These are phyloP conservation scores for Mortierella sp. DNA, from an alignment of 371 early-diverging fungal genomes.

Conservation along the genomic window DNA sequence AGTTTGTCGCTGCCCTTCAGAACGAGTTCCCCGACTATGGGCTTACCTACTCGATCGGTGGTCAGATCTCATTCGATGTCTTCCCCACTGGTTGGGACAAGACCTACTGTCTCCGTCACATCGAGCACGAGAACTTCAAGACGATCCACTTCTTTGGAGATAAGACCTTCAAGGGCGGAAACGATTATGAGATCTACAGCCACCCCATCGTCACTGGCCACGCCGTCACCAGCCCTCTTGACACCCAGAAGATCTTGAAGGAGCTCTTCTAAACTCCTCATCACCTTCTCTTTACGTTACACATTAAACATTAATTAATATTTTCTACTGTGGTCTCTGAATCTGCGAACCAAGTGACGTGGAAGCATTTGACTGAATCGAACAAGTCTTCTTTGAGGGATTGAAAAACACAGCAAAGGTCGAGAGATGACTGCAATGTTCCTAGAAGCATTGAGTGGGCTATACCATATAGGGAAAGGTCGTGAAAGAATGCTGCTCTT, in stretches of 20 bases:
- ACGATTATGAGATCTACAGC: slow-evolving; percentile 98
- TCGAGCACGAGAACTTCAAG: slow-evolving; percentile 91
- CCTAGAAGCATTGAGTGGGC: too few relatives aligned
- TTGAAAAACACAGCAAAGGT: too few relatives aligned
- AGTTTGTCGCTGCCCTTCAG: slow-evolving; percentile 90
- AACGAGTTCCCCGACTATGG: slow-evolving; percentile 90
- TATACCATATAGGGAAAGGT: too few relatives aligned
- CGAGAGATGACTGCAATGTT: too few relatives aligned
- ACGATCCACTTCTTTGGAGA: slow-evolving; percentile 99
- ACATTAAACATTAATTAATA: neutral
- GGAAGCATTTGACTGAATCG: too few relatives aligned
- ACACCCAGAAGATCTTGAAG: slow-evolving; percentile 90
- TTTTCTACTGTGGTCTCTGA: neutral
- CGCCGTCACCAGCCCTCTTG: slow-evolving; percentile 90
- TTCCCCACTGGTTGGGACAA: slow-evolving; percentile 99
- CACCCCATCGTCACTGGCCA: slow-evolving; percentile 92
- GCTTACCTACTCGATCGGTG: slow-evolving; percentile 98
- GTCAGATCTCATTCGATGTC: slow-evolving; percentile 99
- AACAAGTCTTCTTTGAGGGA: too few relatives aligned
- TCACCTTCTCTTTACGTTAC: neutral
- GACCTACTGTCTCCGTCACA: slow-evolving; percentile 98
- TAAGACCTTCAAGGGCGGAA: slow-evolving; percentile 98
- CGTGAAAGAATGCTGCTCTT: too few relatives aligned
- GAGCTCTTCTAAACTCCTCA: slow-evolving; percentile 75
- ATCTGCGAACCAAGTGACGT: neutral